phyloP scores from a whole-genome alignment of 768 basidiomycete genomes.

The Suillus hirtellus region DNA sequence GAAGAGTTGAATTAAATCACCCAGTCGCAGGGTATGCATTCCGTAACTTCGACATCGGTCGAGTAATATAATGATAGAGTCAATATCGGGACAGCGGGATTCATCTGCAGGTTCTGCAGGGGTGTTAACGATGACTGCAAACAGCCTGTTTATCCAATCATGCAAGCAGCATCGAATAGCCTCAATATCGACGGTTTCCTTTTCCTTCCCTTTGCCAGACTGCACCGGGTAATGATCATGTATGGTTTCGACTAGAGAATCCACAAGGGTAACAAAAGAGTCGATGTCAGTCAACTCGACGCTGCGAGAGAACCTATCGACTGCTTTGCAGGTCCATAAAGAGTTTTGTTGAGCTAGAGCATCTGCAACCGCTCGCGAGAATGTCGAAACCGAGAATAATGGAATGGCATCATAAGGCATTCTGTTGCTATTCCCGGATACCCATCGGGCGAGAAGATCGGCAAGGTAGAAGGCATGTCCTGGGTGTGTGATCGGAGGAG shows the following conservation, averaged over 20 bases:
- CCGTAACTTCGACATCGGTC: conserved; percentile 21
- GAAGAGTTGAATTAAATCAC: neutral
- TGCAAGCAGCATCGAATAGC: conserved; percentile 17
- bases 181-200: conserved; percentile 2
- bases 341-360: conserved; percentile 24
- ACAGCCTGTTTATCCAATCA: conserved; percentile 27
- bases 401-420: conserved; percentile 2
- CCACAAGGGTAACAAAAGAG: conserved; percentile 34
- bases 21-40: conserved; percentile 19
- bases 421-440: conserved; percentile 13
- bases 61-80: conserved; percentile 27
- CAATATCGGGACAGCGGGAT: conserved; percentile 9
- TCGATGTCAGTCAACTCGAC: conserved; percentile 33
- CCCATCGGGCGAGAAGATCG: conserved; percentile 46
- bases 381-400: conserved; percentile 29
- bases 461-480: conserved; percentile 48
- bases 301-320: conserved; percentile 36
- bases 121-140: conserved; percentile 2
- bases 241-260: conserved; percentile 26
- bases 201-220: conserved; percentile 8
- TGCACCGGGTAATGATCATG: neutral
- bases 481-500: conserved; percentile 42
- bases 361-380: conserved; percentile 24
- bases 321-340: conserved; percentile 46
- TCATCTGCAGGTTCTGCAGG: neutral